Evolutionary conservation across 176 grass and related monocot species (phyloP).

Genomic region (Neostapfia colusana): DNA sequence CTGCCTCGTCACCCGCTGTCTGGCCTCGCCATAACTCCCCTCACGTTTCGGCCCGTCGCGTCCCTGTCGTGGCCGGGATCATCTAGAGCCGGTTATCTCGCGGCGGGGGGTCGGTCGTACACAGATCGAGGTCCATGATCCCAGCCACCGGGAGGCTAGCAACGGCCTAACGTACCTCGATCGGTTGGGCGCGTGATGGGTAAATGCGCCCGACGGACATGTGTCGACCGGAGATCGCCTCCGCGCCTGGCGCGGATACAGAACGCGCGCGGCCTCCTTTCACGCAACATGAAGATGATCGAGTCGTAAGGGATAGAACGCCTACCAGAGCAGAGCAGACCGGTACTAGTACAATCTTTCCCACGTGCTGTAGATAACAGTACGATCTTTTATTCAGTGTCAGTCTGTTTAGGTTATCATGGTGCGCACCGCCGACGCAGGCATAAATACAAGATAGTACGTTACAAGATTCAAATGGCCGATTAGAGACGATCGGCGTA

Average conservation of each 20-base stretch:
- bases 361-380: neutral
- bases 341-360: no score
- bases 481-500: neutral
- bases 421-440: neutral
- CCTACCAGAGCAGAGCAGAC: no score
- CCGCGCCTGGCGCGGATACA: neutral
- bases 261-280: no score
- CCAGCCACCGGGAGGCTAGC: neutral
- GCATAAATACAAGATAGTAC: neutral
- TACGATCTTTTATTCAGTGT: neutral
- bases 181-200: conserved; percentile 15
- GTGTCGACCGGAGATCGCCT: conserved; percentile 8
- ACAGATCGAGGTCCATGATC: neutral
- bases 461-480: neutral
- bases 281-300: no score
- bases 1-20: no score
- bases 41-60: conserved; percentile 25
- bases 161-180: neutral
- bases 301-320: no score
- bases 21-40: conserved; percentile 25
- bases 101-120: no score
- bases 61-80: conserved; percentile 8
- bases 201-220: conserved; percentile 24
- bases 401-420: neutral
- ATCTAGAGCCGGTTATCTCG: no score